phyloP scores from a whole-genome alignment of 345 rosid genomes.

The Eucalyptus fibrosa region DNA sequence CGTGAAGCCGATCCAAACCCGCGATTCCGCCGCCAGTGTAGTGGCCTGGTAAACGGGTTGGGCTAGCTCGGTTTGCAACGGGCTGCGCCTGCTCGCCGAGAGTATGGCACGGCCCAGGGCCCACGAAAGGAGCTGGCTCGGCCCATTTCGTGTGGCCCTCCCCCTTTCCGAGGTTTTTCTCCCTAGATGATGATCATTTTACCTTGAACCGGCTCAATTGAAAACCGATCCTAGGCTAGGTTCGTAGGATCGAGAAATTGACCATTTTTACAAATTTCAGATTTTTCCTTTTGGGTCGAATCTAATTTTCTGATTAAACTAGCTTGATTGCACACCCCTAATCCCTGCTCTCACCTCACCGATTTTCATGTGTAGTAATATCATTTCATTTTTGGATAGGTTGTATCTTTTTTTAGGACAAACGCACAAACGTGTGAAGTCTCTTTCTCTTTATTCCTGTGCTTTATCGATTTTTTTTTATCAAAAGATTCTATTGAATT shows the following conservation, averaged over 20 bases:
- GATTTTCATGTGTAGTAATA: rapidly evolving
- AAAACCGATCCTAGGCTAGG: background rate
- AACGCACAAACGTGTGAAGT: too few species aligned
- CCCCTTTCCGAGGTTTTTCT: background rate
- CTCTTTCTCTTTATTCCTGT: background rate
- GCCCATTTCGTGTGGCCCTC: background rate
- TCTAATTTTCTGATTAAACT: background rate
- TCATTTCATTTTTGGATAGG: background rate
- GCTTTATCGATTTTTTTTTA: too few species aligned
- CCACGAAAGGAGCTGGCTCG: background rate
- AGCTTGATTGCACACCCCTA: background rate
- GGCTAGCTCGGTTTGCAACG: background rate
- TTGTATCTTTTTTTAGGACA: background rate
- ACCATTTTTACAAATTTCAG: background rate
- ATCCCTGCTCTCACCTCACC: background rate
- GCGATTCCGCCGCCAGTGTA: background rate
- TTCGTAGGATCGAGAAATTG: background rate
- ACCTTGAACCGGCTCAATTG: background rate
- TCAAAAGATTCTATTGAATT: too few species aligned
- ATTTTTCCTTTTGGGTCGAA: too few species aligned
- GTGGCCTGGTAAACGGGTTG: background rate
- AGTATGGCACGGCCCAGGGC: background rate
- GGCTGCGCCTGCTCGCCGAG: background rate
- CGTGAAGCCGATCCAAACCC: background rate
- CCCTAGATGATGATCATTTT: background rate